A percentile compares a stretch with the other conserved stretches of the same genome.
phyloP scores from a whole-genome alignment of 2,329 filamentous ascomycete species.

The Cyphellophora attinorum region DNA sequence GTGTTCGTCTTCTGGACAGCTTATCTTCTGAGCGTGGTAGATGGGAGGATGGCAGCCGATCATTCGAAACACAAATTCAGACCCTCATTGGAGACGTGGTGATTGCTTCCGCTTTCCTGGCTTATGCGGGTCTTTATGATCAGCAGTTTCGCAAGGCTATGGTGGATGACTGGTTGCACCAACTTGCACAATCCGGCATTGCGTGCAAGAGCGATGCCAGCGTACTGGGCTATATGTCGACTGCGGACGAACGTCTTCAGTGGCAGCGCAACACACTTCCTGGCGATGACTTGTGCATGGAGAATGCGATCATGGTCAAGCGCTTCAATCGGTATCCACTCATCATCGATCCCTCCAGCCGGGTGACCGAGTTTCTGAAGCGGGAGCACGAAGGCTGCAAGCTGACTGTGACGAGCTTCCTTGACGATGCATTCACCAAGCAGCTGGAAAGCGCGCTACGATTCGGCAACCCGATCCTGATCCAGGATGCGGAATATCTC shows the following conservation, averaged over 20 bases:
- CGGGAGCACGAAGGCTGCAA: constrained; percentile 89
- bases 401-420: constrained; percentile 92
- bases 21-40: constrained; percentile 84
- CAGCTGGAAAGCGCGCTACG: constrained; percentile 93
- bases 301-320: constrained; percentile 95
- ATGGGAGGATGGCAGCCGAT: constrained; percentile 96
- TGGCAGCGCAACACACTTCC: constrained; percentile 94
- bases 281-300: constrained; percentile 94
- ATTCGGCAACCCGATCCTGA: constrained; percentile 96
- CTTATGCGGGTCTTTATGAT: constrained; percentile 93
- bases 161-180: constrained; percentile 94
- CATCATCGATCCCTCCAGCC: constrained; percentile 94
- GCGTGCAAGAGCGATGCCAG: constrained; percentile 89
- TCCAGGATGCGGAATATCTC: constrained; percentile 94
- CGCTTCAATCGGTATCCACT: constrained; percentile 97
- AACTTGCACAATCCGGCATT: constrained; percentile 86
- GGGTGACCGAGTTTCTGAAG: constrained; percentile 88
- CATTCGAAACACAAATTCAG: constrained; percentile 94
- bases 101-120: constrained; percentile 91
- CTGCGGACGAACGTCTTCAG: constrained; percentile 82
- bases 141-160: constrained; percentile 96
- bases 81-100: constrained; percentile 93
- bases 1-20: constrained; percentile 86
- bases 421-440: constrained; percentile 96
- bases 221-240: constrained; percentile 91